phyloP scores from a whole-genome alignment of 345 rosid species.

The Bruguiera sexangula region DNA sequence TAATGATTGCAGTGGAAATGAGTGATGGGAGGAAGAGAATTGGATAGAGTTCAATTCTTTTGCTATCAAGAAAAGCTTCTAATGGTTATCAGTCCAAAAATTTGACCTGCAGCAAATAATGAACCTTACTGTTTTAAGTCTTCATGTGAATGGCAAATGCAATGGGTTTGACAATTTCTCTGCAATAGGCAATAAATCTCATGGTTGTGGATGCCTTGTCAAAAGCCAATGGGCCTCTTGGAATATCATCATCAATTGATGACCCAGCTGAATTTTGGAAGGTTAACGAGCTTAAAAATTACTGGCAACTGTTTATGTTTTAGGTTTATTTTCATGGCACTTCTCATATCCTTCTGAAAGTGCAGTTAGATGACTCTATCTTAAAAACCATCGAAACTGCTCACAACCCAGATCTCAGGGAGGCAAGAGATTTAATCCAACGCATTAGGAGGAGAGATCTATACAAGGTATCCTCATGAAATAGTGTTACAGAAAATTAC shows the following conservation, averaged over 20 bases:
- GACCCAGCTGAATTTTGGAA: conserved; percentile 25
- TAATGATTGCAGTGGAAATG: neutral
- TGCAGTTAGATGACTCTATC: conserved; percentile 31
- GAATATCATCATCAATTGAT: conserved; percentile 19
- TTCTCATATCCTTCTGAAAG: neutral
- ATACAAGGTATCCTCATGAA: conserved; percentile 15
- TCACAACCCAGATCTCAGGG: conserved; percentile 14
- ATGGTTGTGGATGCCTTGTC: conserved; percentile 30
- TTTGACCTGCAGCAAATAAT: too few species aligned
- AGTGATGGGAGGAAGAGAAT: too few species aligned
- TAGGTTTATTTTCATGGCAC: neutral
- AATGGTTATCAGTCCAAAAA: too few species aligned
- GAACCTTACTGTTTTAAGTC: neutral
- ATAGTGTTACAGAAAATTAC: neutral
- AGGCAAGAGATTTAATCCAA: conserved; percentile 25
- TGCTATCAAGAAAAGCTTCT: too few species aligned
- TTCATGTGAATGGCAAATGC: neutral
- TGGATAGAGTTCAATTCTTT: too few species aligned
- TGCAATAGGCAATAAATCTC: conserved; percentile 27
- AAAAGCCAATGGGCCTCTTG: conserved; percentile 18
- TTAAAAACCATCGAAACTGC: conserved; percentile 23
- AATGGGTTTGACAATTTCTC: conserved; percentile 7
- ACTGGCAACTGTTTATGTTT: neutral
- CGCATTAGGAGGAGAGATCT: conserved; percentile 28
- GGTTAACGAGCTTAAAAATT: conserved; percentile 6